A percentile compares a stretch with the other conserved stretches of the same genome.
Evolutionary conservation across 2,329 filamentous ascomycete genomes (phyloP).

Genomic region (Scytalidium lignicola): DNA sequence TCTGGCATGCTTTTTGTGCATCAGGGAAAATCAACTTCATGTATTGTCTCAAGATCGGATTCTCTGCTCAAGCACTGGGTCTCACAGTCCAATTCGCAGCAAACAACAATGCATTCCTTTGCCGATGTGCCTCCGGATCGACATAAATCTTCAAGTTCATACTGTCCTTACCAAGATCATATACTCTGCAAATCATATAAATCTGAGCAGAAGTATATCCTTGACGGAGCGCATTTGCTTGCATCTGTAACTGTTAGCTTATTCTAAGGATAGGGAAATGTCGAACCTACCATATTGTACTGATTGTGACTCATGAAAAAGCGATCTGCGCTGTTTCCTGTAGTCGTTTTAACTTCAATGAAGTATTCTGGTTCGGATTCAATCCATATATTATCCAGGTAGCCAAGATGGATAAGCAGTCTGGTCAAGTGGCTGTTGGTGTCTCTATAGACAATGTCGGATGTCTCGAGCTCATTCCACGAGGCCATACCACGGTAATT

Average conservation of each 20-base stretch:
- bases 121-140: slow-evolving; percentile 31
- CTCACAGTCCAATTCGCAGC: slow-evolving; percentile 14
- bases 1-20: no score
- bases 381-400: slow-evolving; percentile 27
- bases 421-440: slow-evolving; percentile 27
- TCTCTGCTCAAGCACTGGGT: neutral
- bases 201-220: slow-evolving; percentile 23
- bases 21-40: no score
- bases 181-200: slow-evolving; percentile 39
- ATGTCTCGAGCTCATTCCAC: slow-evolving; percentile 38
- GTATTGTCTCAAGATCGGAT: no score
- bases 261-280: no score
- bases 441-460: slow-evolving; percentile 43
- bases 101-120: slow-evolving; percentile 17
- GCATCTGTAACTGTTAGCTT: slow-evolving; percentile 5
- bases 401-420: slow-evolving; percentile 29
- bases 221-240: slow-evolving; percentile 11
- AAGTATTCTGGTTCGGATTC: slow-evolving; percentile 33
- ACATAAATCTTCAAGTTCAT: slow-evolving; percentile 33
- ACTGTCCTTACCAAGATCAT: slow-evolving; percentile 26
- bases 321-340: slow-evolving; percentile 28
- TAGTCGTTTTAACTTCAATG: slow-evolving; percentile 48
- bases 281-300: slow-evolving; percentile 34
- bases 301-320: slow-evolving; percentile 45
- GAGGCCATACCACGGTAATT: slow-evolving; percentile 33